Base-by-base conservation (phyloP, 139 green algal genomes). In the Haematococcus lacustris region DNA sequence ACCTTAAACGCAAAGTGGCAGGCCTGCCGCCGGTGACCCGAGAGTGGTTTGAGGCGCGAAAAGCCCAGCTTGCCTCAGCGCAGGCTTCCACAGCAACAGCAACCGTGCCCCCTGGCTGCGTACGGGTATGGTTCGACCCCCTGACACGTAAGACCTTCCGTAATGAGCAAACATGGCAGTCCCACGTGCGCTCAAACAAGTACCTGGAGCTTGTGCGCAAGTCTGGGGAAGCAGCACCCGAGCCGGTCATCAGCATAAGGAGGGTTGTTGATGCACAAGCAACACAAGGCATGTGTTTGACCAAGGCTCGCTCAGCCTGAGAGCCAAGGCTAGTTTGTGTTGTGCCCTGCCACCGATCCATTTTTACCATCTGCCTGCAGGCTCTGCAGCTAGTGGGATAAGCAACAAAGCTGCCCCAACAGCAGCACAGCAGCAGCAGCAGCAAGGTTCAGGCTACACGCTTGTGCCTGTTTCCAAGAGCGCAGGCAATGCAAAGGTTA, bases 1-100 rank as follows among this genome's bases (percentile, higher is more conserved):
- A 99, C 80, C 82, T 99, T 0, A 97, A 98, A 80, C 84, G 95
- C 39, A 97, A 98, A 75, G 90, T 97, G 38, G 92, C 83, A 26
- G 81, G 80, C 0, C 65, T 89, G 32, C 84, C 79, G 5, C 86
- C 82, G 2, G 82, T 91, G 17, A 97, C 93, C 2, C 37, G 33
- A 13, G 94, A 97, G 26, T 98, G 95, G 93, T 99, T 98, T 70
- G 93, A 98, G 30, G 89, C 87, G 0, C 89, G 92, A 32, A 88
- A 87, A 41, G 83, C 84, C 21, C 88, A 96, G 79, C 85, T 97
- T 21, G 73, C 79, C 25, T 68, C 34, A 9, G 28, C n/a, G 38
- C 35, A 53, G 51, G 68, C 51, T 6, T n/a, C n/a, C 26, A 5
- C 23, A 2, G 28, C 38, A 6, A 41, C 1, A 5, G 26, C 51